Evolutionary conservation across 768 basidiomycete genomes (phyloP).

Genomic region (Rhodosporidiobolus odoratus): DNA sequence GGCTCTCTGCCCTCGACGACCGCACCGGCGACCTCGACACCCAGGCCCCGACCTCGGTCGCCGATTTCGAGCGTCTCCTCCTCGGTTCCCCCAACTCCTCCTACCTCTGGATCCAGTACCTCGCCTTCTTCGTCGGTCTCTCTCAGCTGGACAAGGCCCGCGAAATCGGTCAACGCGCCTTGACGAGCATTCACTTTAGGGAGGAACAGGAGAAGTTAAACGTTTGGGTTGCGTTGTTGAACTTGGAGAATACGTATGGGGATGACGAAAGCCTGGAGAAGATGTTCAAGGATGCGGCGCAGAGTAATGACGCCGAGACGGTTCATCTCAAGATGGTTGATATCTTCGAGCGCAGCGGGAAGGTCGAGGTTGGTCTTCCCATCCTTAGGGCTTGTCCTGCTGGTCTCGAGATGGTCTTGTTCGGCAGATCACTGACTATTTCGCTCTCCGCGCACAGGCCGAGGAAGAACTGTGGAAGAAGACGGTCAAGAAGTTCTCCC

Average conservation of each 20-base stretch:
- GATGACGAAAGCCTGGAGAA: constrained; percentile 69
- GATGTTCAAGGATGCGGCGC: constrained; percentile 83
- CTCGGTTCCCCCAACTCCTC: constrained; percentile 94
- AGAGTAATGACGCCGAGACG: constrained; percentile 87
- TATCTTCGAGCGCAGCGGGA: constrained; percentile 77
- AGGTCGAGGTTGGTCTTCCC: constrained; percentile 59
- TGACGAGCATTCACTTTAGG: constrained; percentile 82
- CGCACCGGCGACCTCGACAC: constrained; percentile 78
- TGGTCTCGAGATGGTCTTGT: too few species aligned
- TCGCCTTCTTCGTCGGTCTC: constrained; percentile 97
- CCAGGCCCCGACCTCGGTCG: constrained; percentile 77
- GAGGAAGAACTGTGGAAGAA: constrained; percentile 87
- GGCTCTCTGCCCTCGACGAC: constrained; percentile 41
- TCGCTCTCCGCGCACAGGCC: constrained; percentile 54
- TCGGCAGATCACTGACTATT: neutral
- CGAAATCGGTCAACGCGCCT: constrained; percentile 73
- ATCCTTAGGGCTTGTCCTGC: too few species aligned
- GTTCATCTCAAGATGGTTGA: constrained; percentile 76
- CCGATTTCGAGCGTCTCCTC: constrained; percentile 88
- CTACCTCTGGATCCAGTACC: constrained; percentile 97
- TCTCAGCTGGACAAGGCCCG: constrained; percentile 93
- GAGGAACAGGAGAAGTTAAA: constrained; percentile 95
- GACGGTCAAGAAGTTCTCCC: constrained; percentile 88
- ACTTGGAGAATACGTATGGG: constrained; percentile 89
- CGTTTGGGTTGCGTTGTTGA: constrained; percentile 93